Evolutionary conservation across 805 yeast species (phyloP), one percentile per base, ranked within the genome.

Genomic region (Kazachstania psychrophila): DNA sequence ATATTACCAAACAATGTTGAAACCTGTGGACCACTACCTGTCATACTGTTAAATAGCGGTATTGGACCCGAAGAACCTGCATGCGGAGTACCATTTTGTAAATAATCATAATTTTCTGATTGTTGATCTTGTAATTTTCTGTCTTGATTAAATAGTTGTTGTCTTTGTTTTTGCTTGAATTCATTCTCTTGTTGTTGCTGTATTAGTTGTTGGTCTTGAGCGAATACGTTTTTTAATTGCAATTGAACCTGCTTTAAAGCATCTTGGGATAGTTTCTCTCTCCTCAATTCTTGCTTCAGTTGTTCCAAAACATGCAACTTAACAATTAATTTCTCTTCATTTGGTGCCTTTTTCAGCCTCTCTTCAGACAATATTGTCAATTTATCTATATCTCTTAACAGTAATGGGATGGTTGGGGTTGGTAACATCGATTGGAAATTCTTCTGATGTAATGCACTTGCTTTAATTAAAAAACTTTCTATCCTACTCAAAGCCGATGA

Each of bases 391-490:
- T 55, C 62, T 20, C 47, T 51, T 10, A 62, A 38, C 5, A 67
- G 42, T 25, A 55, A 39, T 7, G 58, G 57, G 11, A 56, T 50
- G 6, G 59, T 51, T 30, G 61, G 61, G 5, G 45, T 47, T 14
- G 58, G 56, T 25, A 48, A 36, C 49, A 44, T 49, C n/a, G 52
- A 44, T 44, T 52, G 52, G 13, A 50, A 42, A 33, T 53, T 58
- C 34, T 54, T 57, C 41, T 63, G 64, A 44, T 65, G 64, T 27
- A 65, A 52, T 8, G 73, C 66, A 16, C 79, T 72, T 22, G 78
- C 81, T 49, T 66, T 72, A 14, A 73, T 65, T 43, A 94, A 62
- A 53, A 87, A 92, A 29, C 63, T 68, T 47, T 85, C 95, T 39
- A 92, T 82, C 50, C 70, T 74, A 20, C 73, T 74, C 44, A 88